Conservation (phyloP, 2,329 filamentous ascomycete species). For the Chlorencoelia australis region DNA sequence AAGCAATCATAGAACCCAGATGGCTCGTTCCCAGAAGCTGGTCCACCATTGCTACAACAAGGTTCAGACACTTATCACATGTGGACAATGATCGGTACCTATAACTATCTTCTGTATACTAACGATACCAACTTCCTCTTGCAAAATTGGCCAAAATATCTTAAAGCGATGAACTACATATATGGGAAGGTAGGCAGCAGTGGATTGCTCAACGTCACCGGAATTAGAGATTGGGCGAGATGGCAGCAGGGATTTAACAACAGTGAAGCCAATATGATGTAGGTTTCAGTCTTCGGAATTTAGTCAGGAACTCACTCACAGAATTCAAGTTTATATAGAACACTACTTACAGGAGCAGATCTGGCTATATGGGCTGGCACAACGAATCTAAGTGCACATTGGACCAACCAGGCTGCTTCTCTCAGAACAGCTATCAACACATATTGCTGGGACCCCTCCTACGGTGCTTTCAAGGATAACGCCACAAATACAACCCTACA, state of each 20-base stretch:
- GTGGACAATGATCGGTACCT: slow-evolving; percentile 47
- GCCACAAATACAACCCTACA: slow-evolving; percentile 44
- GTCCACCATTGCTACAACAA: slow-evolving; percentile 16
- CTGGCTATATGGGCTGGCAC: slow-evolving; percentile 33
- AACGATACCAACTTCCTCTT: slow-evolving; percentile 40
- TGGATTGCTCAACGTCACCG: slow-evolving; percentile 24
- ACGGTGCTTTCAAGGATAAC: slow-evolving; percentile 22
- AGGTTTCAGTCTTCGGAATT: not conserved
- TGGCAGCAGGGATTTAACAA: slow-evolving; percentile 21
- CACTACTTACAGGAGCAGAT: slow-evolving; percentile 36
- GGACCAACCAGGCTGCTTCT: slow-evolving; percentile 10
- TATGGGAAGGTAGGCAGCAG: slow-evolving; percentile 32
- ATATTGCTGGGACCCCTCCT: slow-evolving; percentile 14
- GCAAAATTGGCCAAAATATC: slow-evolving; percentile 39
- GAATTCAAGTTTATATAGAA: slow-evolving; percentile 30
- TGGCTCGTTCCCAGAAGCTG: slow-evolving; percentile 21
- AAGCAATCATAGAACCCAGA: no score
- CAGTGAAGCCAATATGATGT: slow-evolving; percentile 22
- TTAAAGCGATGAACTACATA: slow-evolving; percentile 36
- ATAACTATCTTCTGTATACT: slow-evolving; percentile 48
- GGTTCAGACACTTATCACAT: slow-evolving; percentile 45
- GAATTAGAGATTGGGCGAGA: slow-evolving; percentile 22
- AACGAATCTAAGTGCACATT: slow-evolving; percentile 12
- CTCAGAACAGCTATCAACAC: slow-evolving; percentile 17
- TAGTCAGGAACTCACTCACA: not conserved